phyloP scores from a whole-genome alignment of 164 flowering plant species.

The Houttuynia cordata region DNA sequence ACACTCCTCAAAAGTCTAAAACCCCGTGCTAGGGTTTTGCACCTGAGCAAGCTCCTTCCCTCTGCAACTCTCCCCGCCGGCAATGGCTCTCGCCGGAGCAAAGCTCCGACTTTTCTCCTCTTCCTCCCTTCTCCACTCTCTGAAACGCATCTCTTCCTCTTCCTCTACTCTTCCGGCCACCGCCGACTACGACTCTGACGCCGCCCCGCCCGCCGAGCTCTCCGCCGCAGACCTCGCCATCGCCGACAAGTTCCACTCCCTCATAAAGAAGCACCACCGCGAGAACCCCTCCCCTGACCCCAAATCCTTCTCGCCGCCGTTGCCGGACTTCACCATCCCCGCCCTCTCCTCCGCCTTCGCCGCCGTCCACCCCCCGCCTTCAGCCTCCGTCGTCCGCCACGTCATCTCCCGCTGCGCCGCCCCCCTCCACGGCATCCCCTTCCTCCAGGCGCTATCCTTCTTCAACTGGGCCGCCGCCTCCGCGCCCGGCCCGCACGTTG shows the following conservation, averaged over 20 bases:
- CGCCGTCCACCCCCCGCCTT: conserved; percentile 18
- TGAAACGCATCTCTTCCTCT: conserved; percentile 22
- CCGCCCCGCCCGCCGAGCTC: not conserved
- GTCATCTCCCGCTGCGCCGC: conserved; percentile 56
- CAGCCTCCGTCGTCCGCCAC: conserved; percentile 31
- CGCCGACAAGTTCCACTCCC: conserved; percentile 38
- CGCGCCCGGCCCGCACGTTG: conserved; percentile 33
- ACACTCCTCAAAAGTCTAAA: not conserved
- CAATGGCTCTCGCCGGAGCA: conserved; percentile 5
- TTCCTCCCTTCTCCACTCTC: conserved; percentile 1
- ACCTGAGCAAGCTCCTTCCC: not conserved
- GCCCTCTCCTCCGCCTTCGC: conserved; percentile 41
- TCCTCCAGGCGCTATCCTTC: conserved; percentile 57
- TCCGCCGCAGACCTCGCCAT: conserved; percentile 31
- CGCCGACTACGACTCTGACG: conserved; percentile 5
- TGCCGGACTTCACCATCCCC: conserved; percentile 38
- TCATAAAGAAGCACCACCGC: conserved; percentile 69
- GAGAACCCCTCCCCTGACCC: conserved; percentile 43
- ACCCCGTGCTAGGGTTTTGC: not conserved
- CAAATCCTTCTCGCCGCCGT: conserved; percentile 15
- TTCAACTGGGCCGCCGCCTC: conserved; percentile 66
- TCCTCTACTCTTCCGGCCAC: conserved; percentile 7
- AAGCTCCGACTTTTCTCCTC: not conserved
- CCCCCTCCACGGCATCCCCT: conserved; percentile 73
- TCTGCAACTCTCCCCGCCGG: not conserved